These are phyloP conservation scores for Raffaelea ambrosiae DNA, from an alignment of 2,329 filamentous ascomycete species.

Conservation along the genomic window DNA sequence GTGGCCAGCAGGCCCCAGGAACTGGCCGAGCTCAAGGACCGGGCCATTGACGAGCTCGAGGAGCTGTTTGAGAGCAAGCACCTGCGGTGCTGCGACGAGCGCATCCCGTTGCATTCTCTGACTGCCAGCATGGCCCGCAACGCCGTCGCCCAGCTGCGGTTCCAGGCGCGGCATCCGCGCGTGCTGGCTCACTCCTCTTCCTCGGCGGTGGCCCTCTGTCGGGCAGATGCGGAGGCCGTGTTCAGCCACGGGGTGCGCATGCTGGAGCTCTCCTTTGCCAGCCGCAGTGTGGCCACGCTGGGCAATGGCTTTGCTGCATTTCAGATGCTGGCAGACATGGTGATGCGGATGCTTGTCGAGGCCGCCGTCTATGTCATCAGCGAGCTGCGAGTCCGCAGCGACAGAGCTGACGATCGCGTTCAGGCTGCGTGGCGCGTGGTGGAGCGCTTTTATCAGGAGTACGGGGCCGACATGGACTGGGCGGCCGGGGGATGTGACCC, in stretches of 20 bases:
- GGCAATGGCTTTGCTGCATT: slow-evolving; percentile 18
- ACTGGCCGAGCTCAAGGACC: slow-evolving; percentile 11
- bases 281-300: slow-evolving; percentile 9
- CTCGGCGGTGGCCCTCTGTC: slow-evolving; percentile 10
- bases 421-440: slow-evolving; percentile 19
- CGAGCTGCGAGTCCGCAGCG: slow-evolving; percentile 17
- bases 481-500: too few relatives aligned
- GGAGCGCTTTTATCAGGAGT: slow-evolving; percentile 16
- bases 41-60: slow-evolving; percentile 19
- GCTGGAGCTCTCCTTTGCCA: slow-evolving; percentile 15
- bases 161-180: slow-evolving; percentile 20
- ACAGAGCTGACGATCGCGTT: slow-evolving; percentile 10
- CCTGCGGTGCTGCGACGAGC: slow-evolving; percentile 15
- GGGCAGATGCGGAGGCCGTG: slow-evolving; percentile 15
- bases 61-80: slow-evolving; percentile 15
- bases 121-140: slow-evolving; percentile 15
- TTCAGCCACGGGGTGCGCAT: slow-evolving; percentile 17
- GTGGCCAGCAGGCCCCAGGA: neutral
- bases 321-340: slow-evolving; percentile 20
- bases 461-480: slow-evolving; percentile 10
- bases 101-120: slow-evolving; percentile 20
- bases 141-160: slow-evolving; percentile 19
- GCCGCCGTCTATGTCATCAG: slow-evolving; percentile 22
- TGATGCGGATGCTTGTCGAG: slow-evolving; percentile 19
- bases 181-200: neutral